Evolutionary conservation across 768 basidiomycete genomes (phyloP), one percentile per base, ranked within the genome.

Genomic region (Polyporus arcularius): DNA sequence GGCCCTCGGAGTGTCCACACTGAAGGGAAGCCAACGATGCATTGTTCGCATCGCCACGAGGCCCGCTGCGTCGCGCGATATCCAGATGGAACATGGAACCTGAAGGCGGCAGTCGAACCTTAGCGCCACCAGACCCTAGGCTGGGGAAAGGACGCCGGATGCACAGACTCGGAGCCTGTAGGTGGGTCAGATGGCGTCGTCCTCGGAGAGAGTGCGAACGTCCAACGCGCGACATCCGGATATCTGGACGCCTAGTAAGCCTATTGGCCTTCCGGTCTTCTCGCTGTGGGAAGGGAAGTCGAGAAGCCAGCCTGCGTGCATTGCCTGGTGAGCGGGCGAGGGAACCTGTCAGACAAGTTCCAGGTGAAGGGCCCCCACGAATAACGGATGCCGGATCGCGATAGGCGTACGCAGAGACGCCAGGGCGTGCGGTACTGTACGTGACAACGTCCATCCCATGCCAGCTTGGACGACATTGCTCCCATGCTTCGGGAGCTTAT

Each of bases 201-300:
- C 18, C 53, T 54, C 61, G 61, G 61, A 38, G 53, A 31, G 61
- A 57, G 61, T 58, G 57, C 61, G 61, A 62, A 53, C 42, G 56
- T 26, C 58, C 35, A 56, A 8, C 61, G 58, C 61, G 57, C 45
- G 38, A 16, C 31, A 53, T 53, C 52, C 10, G 52, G 52, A 53
- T 53, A 53, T 53, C 52, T 53, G 52, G 52, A 53, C 21, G n/a
- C 52, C 49, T 35, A 31, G 14, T 32, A 16, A 12, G 30, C 49
- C 21, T 32, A 31, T 30, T 28, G 49, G 31, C 15, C 49, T n/a
- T 51, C 49, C 52, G 52, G 21, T 5, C 38, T 41, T 53, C 52
- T 32, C 18, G 35, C 38, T n/a, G 31, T 32, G 52, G 52, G 32
- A 53, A 12, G 52, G 16, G 39, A 48, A 48, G 46, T 11, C 12